Percentiles rank a stretch among this genome's conserved stretches.
Conservation (phyloP, 108 stramenopile genomes). For the Pseudonitzschia multistriata region DNA sequence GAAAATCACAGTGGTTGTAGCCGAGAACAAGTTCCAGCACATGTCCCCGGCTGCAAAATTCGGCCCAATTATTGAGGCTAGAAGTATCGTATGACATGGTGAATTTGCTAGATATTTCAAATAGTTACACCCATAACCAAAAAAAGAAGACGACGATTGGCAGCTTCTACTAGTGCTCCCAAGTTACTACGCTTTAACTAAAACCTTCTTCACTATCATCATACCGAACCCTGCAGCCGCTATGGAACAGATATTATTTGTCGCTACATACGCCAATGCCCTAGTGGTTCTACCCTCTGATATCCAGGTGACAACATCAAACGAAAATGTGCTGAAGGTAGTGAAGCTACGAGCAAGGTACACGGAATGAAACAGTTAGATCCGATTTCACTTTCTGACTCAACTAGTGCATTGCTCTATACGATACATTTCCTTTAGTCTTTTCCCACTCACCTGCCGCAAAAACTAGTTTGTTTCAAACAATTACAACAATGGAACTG, state of each 20-base stretch:
- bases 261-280: conserved; percentile 54
- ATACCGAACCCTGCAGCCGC: conserved; percentile 64
- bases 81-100: conserved; percentile 67
- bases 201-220: conserved; percentile 48
- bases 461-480: conserved; percentile 1
- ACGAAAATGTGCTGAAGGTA: conserved; percentile 73
- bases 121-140: too few relatives aligned
- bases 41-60: conserved; percentile 71
- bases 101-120: background rate
- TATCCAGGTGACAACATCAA: conserved; percentile 66
- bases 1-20: conserved; percentile 45
- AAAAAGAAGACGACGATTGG: conserved; percentile 1
- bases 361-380: background rate
- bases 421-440: too few relatives aligned
- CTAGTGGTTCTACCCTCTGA: conserved; percentile 42
- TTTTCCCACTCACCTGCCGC: conserved; percentile 4
- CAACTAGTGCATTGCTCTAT: too few relatives aligned
- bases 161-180: background rate
- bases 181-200: conserved; percentile 13
- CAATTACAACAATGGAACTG: background rate
- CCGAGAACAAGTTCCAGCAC: conserved; percentile 64
- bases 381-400: background rate
- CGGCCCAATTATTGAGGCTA: conserved; percentile 74
- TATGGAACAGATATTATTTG: conserved; percentile 69
- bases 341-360: conserved; percentile 57